A percentile compares a stretch with the other conserved stretches of the same genome.
phyloP scores from a whole-genome alignment of 1,284 basidiomycete genomes.

The Coniferiporia sulphurascens region DNA sequence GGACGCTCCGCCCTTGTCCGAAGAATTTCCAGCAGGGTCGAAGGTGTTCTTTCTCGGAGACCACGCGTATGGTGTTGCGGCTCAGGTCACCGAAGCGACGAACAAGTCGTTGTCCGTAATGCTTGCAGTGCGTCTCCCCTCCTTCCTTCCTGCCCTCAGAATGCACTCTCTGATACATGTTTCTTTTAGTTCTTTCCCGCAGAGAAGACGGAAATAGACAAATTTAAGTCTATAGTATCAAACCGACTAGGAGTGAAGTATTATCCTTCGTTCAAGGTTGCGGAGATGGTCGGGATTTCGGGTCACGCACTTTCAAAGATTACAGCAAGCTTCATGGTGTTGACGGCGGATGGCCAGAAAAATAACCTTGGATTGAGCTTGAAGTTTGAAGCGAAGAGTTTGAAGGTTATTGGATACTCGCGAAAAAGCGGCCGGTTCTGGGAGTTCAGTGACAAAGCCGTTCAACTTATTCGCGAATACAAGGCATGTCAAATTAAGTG shows the following conservation, averaged over 20 bases:
- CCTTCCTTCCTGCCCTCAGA: neutral
- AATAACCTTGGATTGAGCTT: conserved; percentile 90
- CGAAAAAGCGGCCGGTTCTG: conserved; percentile 81
- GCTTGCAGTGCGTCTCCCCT: conserved; percentile 59
- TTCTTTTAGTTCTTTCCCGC: conserved; percentile 74
- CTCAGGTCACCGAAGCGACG: conserved; percentile 75
- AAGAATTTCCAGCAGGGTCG: conserved; percentile 88
- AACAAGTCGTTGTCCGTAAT: conserved; percentile 69
- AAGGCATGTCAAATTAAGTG: conserved; percentile 42
- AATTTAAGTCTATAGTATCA: conserved; percentile 66
- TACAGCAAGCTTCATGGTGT: conserved; percentile 89
- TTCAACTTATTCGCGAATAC: conserved; percentile 81
- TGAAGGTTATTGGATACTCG: conserved; percentile 95
- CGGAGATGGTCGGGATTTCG: conserved; percentile 67
- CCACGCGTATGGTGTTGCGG: conserved; percentile 92
- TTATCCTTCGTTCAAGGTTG: conserved; percentile 70
- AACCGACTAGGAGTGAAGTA: conserved; percentile 57
- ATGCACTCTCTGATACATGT: neutral
- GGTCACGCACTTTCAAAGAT: conserved; percentile 82
- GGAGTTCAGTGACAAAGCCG: conserved; percentile 91
- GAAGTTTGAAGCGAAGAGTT: conserved; percentile 94
- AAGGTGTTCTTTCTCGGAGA: conserved; percentile 96
- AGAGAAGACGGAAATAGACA: conserved; percentile 74
- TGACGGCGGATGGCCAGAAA: conserved; percentile 72
- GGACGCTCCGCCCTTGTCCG: conserved; percentile 74